Evolutionary conservation across 1,284 basidiomycete genomes (phyloP).

Genomic region (Vanrija humicola): DNA sequence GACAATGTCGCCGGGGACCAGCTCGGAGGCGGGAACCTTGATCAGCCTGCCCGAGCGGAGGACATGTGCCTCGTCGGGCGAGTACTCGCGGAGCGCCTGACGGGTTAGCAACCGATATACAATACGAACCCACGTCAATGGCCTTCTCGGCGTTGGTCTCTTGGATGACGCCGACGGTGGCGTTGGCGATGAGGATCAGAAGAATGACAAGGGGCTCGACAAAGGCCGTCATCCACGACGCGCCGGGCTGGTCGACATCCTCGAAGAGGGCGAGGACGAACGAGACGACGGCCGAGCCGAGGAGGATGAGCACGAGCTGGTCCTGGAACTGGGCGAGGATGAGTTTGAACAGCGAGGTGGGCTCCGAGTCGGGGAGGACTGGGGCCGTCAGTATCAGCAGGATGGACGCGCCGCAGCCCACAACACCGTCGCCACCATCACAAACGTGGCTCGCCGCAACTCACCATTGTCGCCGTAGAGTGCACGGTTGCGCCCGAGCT

Average conservation of each 20-base stretch:
- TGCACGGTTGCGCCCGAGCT: slow-evolving; percentile 62
- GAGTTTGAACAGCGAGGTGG: slow-evolving; percentile 87
- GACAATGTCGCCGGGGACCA: slow-evolving; percentile 91
- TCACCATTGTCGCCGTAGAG: slow-evolving; percentile 81
- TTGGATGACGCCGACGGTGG: slow-evolving; percentile 89
- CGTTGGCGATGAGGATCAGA: slow-evolving; percentile 88
- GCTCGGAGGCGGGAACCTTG: slow-evolving; percentile 73
- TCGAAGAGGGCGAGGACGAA: slow-evolving; percentile 85
- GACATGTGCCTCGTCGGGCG: slow-evolving; percentile 91
- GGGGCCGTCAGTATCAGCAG: slow-evolving; percentile 45
- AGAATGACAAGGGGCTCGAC: slow-evolving; percentile 91
- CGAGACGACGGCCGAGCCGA: slow-evolving; percentile 84
- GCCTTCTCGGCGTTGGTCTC: slow-evolving; percentile 92
- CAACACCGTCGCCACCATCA: too few relatives aligned
- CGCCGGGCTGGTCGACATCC: slow-evolving; percentile 58
- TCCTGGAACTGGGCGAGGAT: slow-evolving; percentile 98
- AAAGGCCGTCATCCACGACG: slow-evolving; percentile 66
- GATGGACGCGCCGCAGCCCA: too few relatives aligned
- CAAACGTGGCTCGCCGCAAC: slow-evolving; percentile 21
- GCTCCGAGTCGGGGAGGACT: slow-evolving; percentile 73
- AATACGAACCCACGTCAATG: slow-evolving; percentile 74
- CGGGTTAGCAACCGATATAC: background rate
- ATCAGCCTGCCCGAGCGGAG: slow-evolving; percentile 66
- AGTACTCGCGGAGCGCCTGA: slow-evolving; percentile 88
- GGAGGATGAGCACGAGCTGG: slow-evolving; percentile 88